phyloP scores from a whole-genome alignment of 2,329 filamentous ascomycete genomes.

The Pseudogymnoascus verrucosus region DNA sequence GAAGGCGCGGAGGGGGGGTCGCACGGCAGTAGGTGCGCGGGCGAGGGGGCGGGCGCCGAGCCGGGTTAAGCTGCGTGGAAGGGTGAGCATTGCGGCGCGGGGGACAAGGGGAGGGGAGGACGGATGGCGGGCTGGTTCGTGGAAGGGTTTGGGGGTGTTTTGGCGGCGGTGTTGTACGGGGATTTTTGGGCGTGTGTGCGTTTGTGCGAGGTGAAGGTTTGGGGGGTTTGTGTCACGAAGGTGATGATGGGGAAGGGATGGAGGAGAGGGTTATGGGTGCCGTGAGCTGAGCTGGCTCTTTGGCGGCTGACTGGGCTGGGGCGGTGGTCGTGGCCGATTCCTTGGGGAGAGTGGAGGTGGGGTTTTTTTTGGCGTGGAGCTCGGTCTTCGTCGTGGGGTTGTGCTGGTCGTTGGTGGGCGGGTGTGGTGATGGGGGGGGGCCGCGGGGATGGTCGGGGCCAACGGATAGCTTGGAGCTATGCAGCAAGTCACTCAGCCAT shows the following conservation, averaged over 20 bases:
- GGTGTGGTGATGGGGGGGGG: neutral
- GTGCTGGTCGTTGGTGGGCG: neutral
- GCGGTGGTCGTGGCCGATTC: neutral
- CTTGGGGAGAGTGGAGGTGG: neutral
- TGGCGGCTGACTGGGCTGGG: neutral
- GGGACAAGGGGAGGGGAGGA: neutral
- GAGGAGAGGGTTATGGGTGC: neutral
- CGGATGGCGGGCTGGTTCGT: neutral
- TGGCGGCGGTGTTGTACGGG: neutral
- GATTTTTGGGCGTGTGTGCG: neutral
- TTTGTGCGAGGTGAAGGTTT: neutral
- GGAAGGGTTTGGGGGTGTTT: neutral
- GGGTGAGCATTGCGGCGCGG: neutral
- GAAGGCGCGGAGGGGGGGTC: neutral
- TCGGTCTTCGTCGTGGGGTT: too few relatives aligned
- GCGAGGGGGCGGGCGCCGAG: neutral
- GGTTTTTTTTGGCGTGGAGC: neutral
- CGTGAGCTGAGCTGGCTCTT: neutral
- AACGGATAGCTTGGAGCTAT: neutral
- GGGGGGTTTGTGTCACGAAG: neutral
- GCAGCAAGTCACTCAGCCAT: neutral
- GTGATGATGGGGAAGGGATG: neutral
- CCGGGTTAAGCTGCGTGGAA: constrained; percentile 3
- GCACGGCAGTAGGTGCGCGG: neutral
- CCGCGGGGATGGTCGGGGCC: neutral